A percentile compares a stretch with the other conserved stretches of the same genome.
These are phyloP conservation scores for Lolium perenne DNA, from an alignment of 176 grass and related monocot genomes.

Conservation along the genomic window DNA sequence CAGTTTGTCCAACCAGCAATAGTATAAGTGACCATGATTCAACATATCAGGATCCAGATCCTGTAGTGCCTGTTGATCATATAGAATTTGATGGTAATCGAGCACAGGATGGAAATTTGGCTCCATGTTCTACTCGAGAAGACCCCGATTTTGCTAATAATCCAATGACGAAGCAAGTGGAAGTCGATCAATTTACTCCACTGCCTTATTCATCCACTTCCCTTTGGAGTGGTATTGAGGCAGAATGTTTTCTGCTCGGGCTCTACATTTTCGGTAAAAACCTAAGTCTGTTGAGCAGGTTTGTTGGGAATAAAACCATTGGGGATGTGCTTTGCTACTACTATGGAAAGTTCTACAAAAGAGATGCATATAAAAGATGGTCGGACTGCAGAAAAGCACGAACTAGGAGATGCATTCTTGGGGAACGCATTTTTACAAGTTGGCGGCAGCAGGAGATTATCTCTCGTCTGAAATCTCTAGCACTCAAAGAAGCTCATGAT, in stretches of 20 bases:
- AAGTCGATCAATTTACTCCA: conserved; percentile 44
- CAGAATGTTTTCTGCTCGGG: conserved; percentile 75
- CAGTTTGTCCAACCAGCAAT: conserved; percentile 32
- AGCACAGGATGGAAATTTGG: conserved; percentile 1
- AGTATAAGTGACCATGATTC: conserved; percentile 16
- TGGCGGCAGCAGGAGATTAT: conserved; percentile 78
- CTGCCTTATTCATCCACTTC: conserved; percentile 59
- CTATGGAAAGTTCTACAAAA: conserved; percentile 82
- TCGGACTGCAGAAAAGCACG: conserved; percentile 61
- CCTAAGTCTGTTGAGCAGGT: conserved; percentile 57
- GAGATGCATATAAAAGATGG: conserved; percentile 55
- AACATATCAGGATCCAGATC: conserved; percentile 36
- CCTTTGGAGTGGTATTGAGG: conserved; percentile 68
- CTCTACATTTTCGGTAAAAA: conserved; percentile 95
- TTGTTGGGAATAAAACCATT: conserved; percentile 62
- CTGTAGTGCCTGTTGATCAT: conserved; percentile 23
- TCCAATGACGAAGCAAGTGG: conserved; percentile 19
- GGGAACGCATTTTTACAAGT: conserved; percentile 82
- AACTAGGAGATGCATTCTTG: conserved; percentile 80
- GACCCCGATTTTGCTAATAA: conserved; percentile 11
- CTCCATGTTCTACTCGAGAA: conserved; percentile 34
- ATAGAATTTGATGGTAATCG: conserved; percentile 28
- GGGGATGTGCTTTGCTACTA: conserved; percentile 76
- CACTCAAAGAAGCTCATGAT: conserved; percentile 66
- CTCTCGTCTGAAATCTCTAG: conserved; percentile 68